A percentile compares a stretch with the other conserved stretches of the same genome.
Evolutionary conservation across 176 grass and related monocot genomes (phyloP).

Genomic region (Aegilops umbellulata): DNA sequence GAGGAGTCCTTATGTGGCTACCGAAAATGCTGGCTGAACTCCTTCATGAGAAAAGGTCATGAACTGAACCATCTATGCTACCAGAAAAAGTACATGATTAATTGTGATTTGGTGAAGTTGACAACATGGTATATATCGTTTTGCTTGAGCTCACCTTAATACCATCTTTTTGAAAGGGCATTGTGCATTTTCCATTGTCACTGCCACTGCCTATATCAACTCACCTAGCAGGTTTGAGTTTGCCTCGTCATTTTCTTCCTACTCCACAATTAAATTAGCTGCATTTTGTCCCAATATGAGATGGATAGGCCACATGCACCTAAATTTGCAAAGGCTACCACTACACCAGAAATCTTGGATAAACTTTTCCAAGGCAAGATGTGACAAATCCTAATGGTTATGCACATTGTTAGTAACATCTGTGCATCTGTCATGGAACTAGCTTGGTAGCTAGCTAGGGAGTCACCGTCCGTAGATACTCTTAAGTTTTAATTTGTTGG

Average conservation of each 20-base stretch:
- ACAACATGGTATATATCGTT: no score
- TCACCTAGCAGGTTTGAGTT: slow-evolving; percentile 13
- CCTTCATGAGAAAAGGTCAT: no score
- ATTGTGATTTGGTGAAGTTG: no score
- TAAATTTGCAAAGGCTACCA: slow-evolving; percentile 13
- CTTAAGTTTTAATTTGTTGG: neutral
- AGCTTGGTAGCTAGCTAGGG: neutral
- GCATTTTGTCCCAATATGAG: no score
- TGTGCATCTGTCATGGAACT: neutral
- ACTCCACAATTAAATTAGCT: no score
- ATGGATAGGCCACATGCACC: neutral
- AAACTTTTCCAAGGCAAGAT: neutral
- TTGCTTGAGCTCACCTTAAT: no score
- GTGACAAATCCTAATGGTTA: slow-evolving; percentile 1
- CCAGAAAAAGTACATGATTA: no score
- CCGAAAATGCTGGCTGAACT: no score
- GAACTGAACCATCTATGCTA: no score
- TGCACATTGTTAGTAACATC: slow-evolving; percentile 13
- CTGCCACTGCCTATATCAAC: neutral
- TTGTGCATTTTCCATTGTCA: neutral
- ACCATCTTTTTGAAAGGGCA: no score
- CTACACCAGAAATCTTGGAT: neutral
- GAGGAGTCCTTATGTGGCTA: no score
- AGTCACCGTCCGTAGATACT: slow-evolving; percentile 11
- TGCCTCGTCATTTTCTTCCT: neutral